Conservation (phyloP, 164 flowering plant species). For the Nelumbo lutea region DNA sequence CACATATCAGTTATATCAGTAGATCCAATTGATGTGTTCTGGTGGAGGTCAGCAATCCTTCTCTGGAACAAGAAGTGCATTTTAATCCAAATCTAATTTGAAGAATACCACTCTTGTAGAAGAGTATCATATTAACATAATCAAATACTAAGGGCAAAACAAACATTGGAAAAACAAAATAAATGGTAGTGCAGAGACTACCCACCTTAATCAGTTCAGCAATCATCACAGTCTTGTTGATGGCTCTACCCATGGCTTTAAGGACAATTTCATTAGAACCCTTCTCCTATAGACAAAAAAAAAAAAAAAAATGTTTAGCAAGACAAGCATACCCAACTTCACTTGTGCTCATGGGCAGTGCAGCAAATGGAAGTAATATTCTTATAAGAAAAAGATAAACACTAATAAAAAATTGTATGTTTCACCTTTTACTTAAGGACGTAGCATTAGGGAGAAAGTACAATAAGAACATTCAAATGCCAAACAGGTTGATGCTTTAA, state of each 20-base stretch:
- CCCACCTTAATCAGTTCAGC: slow-evolving; percentile 55
- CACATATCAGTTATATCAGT: slow-evolving; percentile 60
- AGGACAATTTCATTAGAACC: slow-evolving; percentile 50
- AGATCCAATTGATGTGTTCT: slow-evolving; percentile 54
- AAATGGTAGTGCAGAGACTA: neutral
- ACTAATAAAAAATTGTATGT: neutral
- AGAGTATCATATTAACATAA: neutral
- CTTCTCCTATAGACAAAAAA: slow-evolving; percentile 38
- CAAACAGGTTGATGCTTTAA: too few relatives aligned
- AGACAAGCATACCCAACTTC: neutral
- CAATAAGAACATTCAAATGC: neutral
- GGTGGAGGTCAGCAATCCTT: slow-evolving; percentile 65
- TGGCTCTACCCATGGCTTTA: slow-evolving; percentile 70
- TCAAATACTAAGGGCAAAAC: neutral
- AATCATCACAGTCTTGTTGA: slow-evolving; percentile 67
- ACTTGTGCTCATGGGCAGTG: too few relatives aligned
- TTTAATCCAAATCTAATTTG: neutral
- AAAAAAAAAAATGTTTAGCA: neutral
- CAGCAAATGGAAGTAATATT: neutral
- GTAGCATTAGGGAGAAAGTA: neutral
- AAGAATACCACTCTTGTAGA: neutral
- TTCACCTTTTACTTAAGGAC: too few relatives aligned
- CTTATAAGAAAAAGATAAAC: neutral
- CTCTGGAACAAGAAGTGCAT: slow-evolving; percentile 31
- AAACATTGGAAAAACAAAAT: neutral